phyloP scores from a whole-genome alignment of 73 alveolate genomes.

The Tetrahymena borealis region DNA sequence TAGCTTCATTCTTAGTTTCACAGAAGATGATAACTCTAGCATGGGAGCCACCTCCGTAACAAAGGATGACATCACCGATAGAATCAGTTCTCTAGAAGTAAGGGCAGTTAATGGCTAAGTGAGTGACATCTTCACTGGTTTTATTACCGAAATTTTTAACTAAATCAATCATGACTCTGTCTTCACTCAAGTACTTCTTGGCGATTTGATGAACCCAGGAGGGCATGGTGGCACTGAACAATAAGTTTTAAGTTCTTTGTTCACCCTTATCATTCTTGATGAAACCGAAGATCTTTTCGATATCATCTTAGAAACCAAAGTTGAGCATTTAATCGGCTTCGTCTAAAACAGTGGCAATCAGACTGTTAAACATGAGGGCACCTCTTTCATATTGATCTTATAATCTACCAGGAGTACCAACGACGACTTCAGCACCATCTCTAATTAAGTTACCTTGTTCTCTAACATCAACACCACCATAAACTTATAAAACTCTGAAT shows the following conservation, averaged over 20 bases:
- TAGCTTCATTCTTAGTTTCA: constrained; percentile 89
- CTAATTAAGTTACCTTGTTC: constrained; percentile 18
- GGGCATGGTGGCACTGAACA: constrained; percentile 98
- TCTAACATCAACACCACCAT: constrained; percentile 64
- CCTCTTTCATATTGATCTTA: constrained; percentile 91
- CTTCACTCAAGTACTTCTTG: constrained; percentile 10
- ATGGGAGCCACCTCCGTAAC: constrained; percentile 84
- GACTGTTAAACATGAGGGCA: constrained; percentile 33
- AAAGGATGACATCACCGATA: constrained; percentile 82
- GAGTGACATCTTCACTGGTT: constrained; percentile 86
- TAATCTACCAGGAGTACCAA: constrained; percentile 99
- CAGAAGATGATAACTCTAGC: constrained; percentile 88
- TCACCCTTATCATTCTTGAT: constrained; percentile 52
- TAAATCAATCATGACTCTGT: constrained; percentile 62
- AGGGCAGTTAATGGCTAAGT: constrained; percentile 82
- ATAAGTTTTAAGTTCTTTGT: constrained; percentile 74
- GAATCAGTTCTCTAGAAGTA: constrained; percentile 75
- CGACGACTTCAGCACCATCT: constrained; percentile 92
- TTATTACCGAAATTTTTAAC: constrained; percentile 76
- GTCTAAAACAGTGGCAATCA: constrained; percentile 51
- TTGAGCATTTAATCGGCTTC: constrained; percentile 99
- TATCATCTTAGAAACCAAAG: constrained; percentile 98
- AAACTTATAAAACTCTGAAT: constrained; percentile 54
- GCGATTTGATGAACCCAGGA: constrained; percentile 93
- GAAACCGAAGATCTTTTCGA: constrained; percentile 78